A percentile compares a stretch with the other conserved stretches of the same genome.
Evolutionary conservation across 2,329 filamentous ascomycete genomes (phyloP).

Genomic region (Ophiostoma perfectum): DNA sequence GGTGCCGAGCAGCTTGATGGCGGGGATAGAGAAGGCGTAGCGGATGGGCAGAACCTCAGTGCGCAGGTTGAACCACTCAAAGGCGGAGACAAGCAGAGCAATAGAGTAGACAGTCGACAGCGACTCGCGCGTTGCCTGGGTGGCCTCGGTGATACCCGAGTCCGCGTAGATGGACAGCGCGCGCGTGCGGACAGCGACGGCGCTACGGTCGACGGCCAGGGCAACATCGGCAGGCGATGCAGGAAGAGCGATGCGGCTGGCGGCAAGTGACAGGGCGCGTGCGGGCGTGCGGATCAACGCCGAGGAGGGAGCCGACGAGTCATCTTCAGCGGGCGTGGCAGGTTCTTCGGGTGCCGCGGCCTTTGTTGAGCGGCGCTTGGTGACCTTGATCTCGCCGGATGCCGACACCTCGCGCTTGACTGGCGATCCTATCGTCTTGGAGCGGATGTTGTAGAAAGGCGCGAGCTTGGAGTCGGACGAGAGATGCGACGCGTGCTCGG

Average conservation of each 20-base stretch:
- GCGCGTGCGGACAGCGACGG: constrained; percentile 60
- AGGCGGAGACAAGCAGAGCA: constrained; percentile 59
- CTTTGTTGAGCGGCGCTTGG: constrained; percentile 44
- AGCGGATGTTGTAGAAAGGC: constrained; percentile 70
- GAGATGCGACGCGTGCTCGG: constrained; percentile 61
- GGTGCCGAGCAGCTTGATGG: constrained; percentile 50
- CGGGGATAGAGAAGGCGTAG: constrained; percentile 68
- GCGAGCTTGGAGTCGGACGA: constrained; percentile 58
- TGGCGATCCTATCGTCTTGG: constrained; percentile 54
- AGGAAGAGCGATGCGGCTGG: constrained; percentile 64
- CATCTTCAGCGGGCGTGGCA: not conserved
- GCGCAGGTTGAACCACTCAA: constrained; percentile 68
- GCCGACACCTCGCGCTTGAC: constrained; percentile 49
- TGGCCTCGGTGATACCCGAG: constrained; percentile 60
- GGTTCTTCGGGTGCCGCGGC: constrained; percentile 27
- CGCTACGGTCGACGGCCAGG: constrained; percentile 66
- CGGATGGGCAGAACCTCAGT: constrained; percentile 64
- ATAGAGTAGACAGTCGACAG: constrained; percentile 69
- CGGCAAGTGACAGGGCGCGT: constrained; percentile 47
- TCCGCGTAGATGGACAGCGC: constrained; percentile 59
- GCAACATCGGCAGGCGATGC: constrained; percentile 75
- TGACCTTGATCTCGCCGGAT: constrained; percentile 39
- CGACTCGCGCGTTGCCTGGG: constrained; percentile 60
- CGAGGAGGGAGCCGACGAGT: constrained; percentile 33
- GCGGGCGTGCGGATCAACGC: constrained; percentile 45